Evolutionary conservation across 805 yeast genomes (phyloP).

Genomic region (Nakazawaea populi): DNA sequence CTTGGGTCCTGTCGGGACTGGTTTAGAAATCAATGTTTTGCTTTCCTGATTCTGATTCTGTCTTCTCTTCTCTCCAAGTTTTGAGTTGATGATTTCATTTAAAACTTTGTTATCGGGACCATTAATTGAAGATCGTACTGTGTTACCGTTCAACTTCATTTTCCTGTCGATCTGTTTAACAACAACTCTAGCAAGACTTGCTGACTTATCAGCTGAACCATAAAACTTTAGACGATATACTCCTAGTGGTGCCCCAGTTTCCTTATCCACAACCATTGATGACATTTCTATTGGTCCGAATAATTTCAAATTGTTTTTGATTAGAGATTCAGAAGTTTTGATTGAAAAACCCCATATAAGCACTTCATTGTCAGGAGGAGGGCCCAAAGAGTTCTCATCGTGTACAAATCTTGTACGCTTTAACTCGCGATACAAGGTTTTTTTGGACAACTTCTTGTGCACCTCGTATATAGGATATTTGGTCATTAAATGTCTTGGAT

Average conservation of each 20-base stretch:
- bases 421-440: constrained; percentile 13
- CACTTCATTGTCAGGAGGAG: constrained; percentile 64
- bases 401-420: constrained; percentile 33
- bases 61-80: constrained; percentile 32
- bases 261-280: constrained; percentile 60
- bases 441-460: constrained; percentile 15
- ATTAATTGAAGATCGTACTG: constrained; percentile 48
- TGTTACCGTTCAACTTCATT: constrained; percentile 46
- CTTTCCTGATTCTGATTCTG: constrained; percentile 22
- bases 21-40: constrained; percentile 12
- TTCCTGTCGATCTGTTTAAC: constrained; percentile 31
- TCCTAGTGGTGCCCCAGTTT: constrained; percentile 75
- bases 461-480: constrained; percentile 18
- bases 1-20: constrained; percentile 7
- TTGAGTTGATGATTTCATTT: constrained; percentile 23
- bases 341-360: constrained; percentile 64
- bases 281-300: constrained; percentile 62
- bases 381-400: constrained; percentile 71
- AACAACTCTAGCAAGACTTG: constrained; percentile 39
- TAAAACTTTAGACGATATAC: constrained; percentile 58
- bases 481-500: constrained; percentile 37
- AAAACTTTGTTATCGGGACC: constrained; percentile 34
- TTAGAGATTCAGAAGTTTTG: constrained; percentile 36
- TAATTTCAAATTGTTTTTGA: constrained; percentile 48
- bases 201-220: constrained; percentile 48